Percentiles rank a stretch among this genome's conserved stretches.
These are phyloP conservation scores for Stemphylium lycopersici DNA, from an alignment of 2,329 filamentous ascomycete genomes.

Conservation along the genomic window DNA sequence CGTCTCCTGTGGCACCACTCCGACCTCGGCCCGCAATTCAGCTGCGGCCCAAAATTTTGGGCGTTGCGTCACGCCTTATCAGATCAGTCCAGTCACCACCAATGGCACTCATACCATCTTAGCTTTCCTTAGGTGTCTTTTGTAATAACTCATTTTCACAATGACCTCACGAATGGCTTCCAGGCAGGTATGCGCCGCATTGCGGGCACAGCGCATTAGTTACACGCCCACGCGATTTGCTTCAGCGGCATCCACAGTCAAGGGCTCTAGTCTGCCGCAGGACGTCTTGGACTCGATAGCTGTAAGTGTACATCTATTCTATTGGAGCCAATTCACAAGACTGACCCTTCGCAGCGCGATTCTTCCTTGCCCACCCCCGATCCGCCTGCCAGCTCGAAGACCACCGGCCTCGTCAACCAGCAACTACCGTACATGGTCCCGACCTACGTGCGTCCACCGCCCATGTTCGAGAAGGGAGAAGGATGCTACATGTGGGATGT, in stretches of 20 bases:
- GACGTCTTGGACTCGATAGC: slow-evolving; percentile 51
- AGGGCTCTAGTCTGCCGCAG: slow-evolving; percentile 50
- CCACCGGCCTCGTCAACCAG: slow-evolving; percentile 74
- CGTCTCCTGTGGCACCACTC: slow-evolving; percentile 3
- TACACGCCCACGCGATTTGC: slow-evolving; percentile 44
- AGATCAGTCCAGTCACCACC: slow-evolving; percentile 9
- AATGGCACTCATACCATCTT: slow-evolving; percentile 14
- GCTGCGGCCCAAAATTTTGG: slow-evolving; percentile 22
- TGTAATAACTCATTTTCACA: slow-evolving; percentile 7
- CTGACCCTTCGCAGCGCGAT: slow-evolving; percentile 37
- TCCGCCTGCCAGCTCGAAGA: slow-evolving; percentile 74
- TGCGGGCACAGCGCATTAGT: slow-evolving; percentile 35
- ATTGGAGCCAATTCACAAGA: not conserved
- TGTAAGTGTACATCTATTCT: slow-evolving; percentile 27
- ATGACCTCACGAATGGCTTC: slow-evolving; percentile 45
- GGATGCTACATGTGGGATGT: slow-evolving; percentile 90
- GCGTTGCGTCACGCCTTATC: slow-evolving; percentile 18
- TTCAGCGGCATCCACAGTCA: slow-evolving; percentile 46
- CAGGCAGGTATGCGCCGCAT: slow-evolving; percentile 28
- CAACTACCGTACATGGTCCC: slow-evolving; percentile 91
- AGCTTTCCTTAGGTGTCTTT: slow-evolving; percentile 9
- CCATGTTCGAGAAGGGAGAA: slow-evolving; percentile 86
- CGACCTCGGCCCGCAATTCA: slow-evolving; percentile 29
- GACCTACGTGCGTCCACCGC: slow-evolving; percentile 88
- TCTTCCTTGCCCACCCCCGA: slow-evolving; percentile 69